A percentile compares a stretch with the other conserved stretches of the same genome.
Conservation (phyloP, 805 yeast genomes). For the Wickerhamomyces rabaulensis region DNA sequence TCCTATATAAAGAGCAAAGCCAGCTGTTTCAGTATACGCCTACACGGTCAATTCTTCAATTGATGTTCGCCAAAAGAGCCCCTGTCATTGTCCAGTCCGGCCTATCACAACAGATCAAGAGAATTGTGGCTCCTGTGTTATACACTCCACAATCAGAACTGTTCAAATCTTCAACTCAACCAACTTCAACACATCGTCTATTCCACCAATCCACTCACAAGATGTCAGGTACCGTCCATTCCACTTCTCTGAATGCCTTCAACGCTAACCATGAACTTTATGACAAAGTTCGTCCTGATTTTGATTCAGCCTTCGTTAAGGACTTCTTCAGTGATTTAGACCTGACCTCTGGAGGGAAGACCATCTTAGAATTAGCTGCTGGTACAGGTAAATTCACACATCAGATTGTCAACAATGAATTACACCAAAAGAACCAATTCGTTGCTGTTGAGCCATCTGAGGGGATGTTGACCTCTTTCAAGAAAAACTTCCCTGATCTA, state of each 20-base stretch:
- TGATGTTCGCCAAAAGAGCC: too few relatives aligned
- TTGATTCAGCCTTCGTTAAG: conserved; percentile 36
- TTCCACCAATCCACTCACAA: neutral
- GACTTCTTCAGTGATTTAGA: conserved; percentile 35
- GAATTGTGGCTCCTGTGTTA: too few relatives aligned
- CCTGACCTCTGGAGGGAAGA: conserved; percentile 19
- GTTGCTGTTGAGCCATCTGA: conserved; percentile 49
- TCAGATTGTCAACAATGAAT: conserved; percentile 35
- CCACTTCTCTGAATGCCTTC: conserved; percentile 43
- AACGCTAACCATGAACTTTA: conserved; percentile 46
- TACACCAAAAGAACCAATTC: conserved; percentile 27
- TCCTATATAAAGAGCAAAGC: too few relatives aligned
- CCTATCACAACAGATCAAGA: too few relatives aligned
- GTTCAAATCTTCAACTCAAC: too few relatives aligned
- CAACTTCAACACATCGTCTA: neutral
- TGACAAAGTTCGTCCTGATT: conserved; percentile 49
- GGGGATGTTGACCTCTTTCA: conserved; percentile 51
- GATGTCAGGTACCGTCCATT: conserved; percentile 1
- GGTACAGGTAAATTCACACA: conserved; percentile 64
- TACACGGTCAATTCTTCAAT: too few relatives aligned
- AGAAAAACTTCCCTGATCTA: conserved; percentile 40
- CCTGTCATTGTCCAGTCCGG: too few relatives aligned
- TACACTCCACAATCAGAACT: too few relatives aligned
- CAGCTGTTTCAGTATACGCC: too few relatives aligned
- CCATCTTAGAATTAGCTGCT: conserved; percentile 47